A percentile compares a stretch with the other conserved stretches of the same genome.
phyloP scores from a whole-genome alignment of 192 early-diverging fungal genomes.

The Allomyces arbusculus region DNA sequence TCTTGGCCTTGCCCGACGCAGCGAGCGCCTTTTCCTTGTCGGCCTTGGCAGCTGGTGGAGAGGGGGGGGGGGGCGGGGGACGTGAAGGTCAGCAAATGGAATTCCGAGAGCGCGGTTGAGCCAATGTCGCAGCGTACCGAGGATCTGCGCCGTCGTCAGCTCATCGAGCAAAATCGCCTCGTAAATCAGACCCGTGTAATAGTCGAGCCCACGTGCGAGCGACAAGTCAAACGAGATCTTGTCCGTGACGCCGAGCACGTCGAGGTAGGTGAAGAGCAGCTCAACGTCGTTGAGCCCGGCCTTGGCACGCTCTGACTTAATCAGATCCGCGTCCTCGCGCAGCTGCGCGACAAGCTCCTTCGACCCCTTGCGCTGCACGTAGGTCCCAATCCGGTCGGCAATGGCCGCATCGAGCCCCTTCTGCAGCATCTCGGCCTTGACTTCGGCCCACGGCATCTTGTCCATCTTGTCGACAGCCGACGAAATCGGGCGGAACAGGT shows the following conservation, averaged over 20 bases:
- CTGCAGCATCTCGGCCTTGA: constrained; percentile 85
- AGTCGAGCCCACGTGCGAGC: constrained; percentile 91
- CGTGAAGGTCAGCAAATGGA: neutral
- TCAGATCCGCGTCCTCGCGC: constrained; percentile 39
- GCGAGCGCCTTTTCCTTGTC: constrained; percentile 7
- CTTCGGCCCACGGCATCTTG: constrained; percentile 87
- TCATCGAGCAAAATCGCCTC: constrained; percentile 39
- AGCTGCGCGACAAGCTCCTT: constrained; percentile 57
- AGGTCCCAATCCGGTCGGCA: constrained; percentile 85
- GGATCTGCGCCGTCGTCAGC: constrained; percentile 2
- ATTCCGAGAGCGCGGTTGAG: neutral
- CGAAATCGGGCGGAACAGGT: constrained; percentile 76
- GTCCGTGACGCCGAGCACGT: constrained; percentile 49
- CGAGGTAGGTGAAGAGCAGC: constrained; percentile 62
- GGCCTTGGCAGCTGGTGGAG: constrained; percentile 15
- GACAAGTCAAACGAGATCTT: constrained; percentile 79
- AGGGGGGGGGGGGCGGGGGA: constrained; percentile 3
- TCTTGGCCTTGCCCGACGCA: constrained; percentile 14
- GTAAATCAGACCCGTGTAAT: constrained; percentile 98
- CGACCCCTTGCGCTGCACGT: constrained; percentile 52
- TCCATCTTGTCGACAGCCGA: constrained; percentile 98
- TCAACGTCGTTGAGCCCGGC: constrained; percentile 72
- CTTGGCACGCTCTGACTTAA: constrained; percentile 42
- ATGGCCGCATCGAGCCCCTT: constrained; percentile 59
- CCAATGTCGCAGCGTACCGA: neutral